Evolutionary conservation across 805 yeast genomes (phyloP), one percentile per base, ranked within the genome.

Genomic region (Hanseniaspora hatyaiensis): DNA sequence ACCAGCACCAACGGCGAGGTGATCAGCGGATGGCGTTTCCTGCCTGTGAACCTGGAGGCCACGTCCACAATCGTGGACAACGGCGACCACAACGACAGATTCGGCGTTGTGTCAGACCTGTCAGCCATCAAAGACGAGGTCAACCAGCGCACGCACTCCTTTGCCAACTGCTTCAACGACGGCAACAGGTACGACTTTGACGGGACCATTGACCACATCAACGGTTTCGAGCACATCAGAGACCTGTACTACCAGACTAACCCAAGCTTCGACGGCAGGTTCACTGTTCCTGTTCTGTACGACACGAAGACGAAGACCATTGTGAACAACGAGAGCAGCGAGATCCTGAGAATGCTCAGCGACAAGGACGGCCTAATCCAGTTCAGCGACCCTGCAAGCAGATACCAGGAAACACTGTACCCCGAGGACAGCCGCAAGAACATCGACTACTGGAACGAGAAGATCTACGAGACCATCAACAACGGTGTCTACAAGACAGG

Each of bases 401-500:
- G 36, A 15, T 5, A 3, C n/a, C 19, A 34, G 6, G 13, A 26
- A 12, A 34, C 41, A 2, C 67, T 80, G 52, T 79, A 79, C 52
- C 96, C 96, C 22, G 59, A 63, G 5, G 59, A 63, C 1, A 64
- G 78, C 53, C 69, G 70, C 53, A 47, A 60, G 0, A 62, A 77
- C 52, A 84, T 88, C 57, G 94, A 88, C 58, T 85, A 75, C 48
- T 59, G 86, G 54, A 87, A 92, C 59, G 72, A 68, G 15, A 81
- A 94, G 88, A 74, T 84, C 33, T 88, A 88, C 63, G 83, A 82
- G 58, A 75, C 73, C 57, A 82, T 89, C 63, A 87, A 88, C 71
- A 85, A 83, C 59, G 96, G 95, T 33, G 96, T 88, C 34, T 89
- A 89, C 71, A 89, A 86, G 66, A 55, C 92, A 2, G 97, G 97